Conservation (phyloP, 805 yeast genomes). For the Yamadazyma laniorum region DNA sequence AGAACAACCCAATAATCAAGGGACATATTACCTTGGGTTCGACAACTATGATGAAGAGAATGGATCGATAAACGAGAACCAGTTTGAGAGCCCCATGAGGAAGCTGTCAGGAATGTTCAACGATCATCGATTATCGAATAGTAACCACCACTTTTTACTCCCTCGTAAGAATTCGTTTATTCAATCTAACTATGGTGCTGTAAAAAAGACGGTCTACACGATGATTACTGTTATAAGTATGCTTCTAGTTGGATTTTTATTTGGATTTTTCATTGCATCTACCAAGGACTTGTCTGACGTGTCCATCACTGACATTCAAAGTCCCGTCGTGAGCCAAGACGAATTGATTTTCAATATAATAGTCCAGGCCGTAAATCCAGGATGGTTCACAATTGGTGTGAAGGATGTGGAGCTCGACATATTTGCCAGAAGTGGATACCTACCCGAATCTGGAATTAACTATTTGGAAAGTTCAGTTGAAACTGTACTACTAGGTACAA, state of each 20-base stretch:
- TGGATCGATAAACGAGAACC: slow-evolving; percentile 11
- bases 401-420: slow-evolving; percentile 73
- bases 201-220: slow-evolving; percentile 42
- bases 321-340: slow-evolving; percentile 76
- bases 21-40: slow-evolving; percentile 33
- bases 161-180: slow-evolving; percentile 28
- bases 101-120: slow-evolving; percentile 16
- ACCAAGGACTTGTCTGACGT: slow-evolving; percentile 78
- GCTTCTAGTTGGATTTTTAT: slow-evolving; percentile 69
- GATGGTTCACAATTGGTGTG: slow-evolving; percentile 66
- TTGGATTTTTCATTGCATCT: slow-evolving; percentile 84
- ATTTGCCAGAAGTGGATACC: slow-evolving; percentile 69
- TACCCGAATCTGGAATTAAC: slow-evolving; percentile 16
- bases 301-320: slow-evolving; percentile 57
- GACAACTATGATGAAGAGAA: slow-evolving; percentile 40
- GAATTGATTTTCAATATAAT: slow-evolving; percentile 79
- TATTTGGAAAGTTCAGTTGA: slow-evolving; percentile 31
- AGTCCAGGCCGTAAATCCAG: slow-evolving; percentile 84
- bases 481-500: slow-evolving; percentile 75
- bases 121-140: slow-evolving; percentile 21
- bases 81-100: slow-evolving; percentile 15
- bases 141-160: slow-evolving; percentile 24
- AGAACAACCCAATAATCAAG: slow-evolving; percentile 22
- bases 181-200: slow-evolving; percentile 17
- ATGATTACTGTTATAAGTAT: slow-evolving; percentile 46